Evolutionary conservation across 345 rosid genomes (phyloP).

Genomic region (Ceriops tagal): DNA sequence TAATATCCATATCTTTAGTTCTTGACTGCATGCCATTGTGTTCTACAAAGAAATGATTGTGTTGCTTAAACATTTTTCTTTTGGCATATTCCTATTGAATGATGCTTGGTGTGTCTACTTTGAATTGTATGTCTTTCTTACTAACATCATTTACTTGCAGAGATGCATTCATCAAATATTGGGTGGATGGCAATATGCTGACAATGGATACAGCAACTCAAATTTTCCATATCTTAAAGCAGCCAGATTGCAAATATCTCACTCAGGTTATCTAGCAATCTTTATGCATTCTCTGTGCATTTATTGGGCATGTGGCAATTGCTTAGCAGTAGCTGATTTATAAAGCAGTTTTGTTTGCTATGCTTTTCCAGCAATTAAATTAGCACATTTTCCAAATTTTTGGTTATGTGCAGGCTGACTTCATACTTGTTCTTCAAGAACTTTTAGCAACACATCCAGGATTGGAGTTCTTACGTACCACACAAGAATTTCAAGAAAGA

Average conservation of each 20-base stretch:
- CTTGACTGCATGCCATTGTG: no score
- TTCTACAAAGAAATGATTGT: no score
- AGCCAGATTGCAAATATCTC: constrained; percentile 61
- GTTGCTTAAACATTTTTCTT: no score
- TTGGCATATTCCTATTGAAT: not conserved
- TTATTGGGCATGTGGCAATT: not conserved
- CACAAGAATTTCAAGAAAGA: constrained; percentile 90
- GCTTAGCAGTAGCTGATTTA: constrained; percentile 4
- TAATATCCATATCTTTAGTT: no score
- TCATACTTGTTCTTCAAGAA: constrained; percentile 72
- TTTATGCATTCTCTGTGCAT: not conserved
- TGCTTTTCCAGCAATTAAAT: not conserved
- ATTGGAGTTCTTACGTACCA: constrained; percentile 61
- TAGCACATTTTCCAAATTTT: not conserved
- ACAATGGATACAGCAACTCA: constrained; percentile 63
- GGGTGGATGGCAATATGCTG: constrained; percentile 72
- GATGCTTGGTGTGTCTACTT: not conserved
- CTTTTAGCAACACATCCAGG: constrained; percentile 83
- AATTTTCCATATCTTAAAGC: constrained; percentile 64
- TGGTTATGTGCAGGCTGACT: constrained; percentile 55
- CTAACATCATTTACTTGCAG: constrained; percentile 32
- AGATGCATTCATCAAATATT: constrained; percentile 66
- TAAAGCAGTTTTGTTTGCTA: constrained; percentile 5
- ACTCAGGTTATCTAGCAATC: constrained; percentile 53
- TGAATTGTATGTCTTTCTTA: not conserved